Evolutionary conservation across 495 filamentous ascomycete species (phyloP).

Genomic region (Aspergillus coremiiformis): DNA sequence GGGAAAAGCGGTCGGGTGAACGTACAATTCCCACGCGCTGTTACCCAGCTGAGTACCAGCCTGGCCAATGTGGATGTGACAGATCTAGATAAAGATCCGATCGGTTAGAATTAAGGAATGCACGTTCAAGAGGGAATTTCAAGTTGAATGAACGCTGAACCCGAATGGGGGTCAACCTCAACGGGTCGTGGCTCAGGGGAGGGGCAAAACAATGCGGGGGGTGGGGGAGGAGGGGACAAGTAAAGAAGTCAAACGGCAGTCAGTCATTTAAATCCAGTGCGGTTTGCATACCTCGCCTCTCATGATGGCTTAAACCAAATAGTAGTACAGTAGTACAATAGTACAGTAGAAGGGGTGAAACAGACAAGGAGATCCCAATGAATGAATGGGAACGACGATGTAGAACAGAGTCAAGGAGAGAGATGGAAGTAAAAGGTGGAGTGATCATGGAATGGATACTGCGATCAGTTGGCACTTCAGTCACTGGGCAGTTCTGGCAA

Average conservation of each 20-base stretch:
- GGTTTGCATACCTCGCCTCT: slow-evolving; percentile 30
- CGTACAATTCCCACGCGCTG: slow-evolving; percentile 92
- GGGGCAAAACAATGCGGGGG: slow-evolving; percentile 14
- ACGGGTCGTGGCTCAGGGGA: slow-evolving; percentile 4
- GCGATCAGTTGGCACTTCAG: too few species aligned
- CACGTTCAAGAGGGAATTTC: not conserved
- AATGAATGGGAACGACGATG: not conserved
- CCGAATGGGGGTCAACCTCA: not conserved
- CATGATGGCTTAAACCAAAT: slow-evolving; percentile 17
- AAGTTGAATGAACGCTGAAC: not conserved
- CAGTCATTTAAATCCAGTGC: not conserved
- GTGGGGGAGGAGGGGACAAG: too few species aligned
- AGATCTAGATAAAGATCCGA: slow-evolving; percentile 47
- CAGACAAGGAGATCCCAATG: not conserved
- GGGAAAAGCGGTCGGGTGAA: slow-evolving; percentile 42
- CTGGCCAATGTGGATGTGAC: slow-evolving; percentile 88
- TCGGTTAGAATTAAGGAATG: not conserved
- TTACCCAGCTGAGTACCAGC: slow-evolving; percentile 90
- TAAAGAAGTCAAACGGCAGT: slow-evolving; percentile 11
- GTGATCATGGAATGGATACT: too few species aligned
- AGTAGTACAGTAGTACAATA: not conserved
- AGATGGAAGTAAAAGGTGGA: not conserved
- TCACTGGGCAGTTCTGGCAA: too few species aligned
- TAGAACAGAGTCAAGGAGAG: not conserved
- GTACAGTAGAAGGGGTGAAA: not conserved